Percentiles rank a stretch among this genome's conserved stretches.
Evolutionary conservation across 345 rosid species (phyloP).

Genomic region (Eucalyptus tenuipes): DNA sequence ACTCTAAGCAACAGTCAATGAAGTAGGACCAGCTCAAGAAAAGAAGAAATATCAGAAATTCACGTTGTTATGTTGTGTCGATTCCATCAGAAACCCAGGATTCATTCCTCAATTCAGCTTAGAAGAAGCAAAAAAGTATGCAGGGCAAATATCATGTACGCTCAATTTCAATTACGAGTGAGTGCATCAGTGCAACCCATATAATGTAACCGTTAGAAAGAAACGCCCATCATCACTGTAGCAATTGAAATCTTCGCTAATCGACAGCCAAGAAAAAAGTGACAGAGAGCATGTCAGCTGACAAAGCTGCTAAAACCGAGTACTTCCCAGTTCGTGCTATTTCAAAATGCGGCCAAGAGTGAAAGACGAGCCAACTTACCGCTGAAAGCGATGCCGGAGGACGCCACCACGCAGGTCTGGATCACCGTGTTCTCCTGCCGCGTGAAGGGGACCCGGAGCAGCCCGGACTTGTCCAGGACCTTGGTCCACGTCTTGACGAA

Average conservation of each 20-base stretch:
- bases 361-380: neutral
- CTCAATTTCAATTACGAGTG: too few species aligned
- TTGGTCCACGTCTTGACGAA: slow-evolving; percentile 6
- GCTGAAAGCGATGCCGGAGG: slow-evolving; percentile 6
- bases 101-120: neutral
- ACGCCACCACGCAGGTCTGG: slow-evolving; percentile 13
- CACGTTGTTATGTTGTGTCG: neutral
- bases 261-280: too few species aligned
- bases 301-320: neutral
- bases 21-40: neutral
- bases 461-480: neutral
- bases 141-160: too few species aligned
- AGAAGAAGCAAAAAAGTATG: neutral
- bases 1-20: neutral
- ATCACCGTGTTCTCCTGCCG: slow-evolving; percentile 15
- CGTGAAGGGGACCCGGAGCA: slow-evolving; percentile 5
- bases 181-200: too few species aligned
- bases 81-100: neutral
- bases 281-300: neutral
- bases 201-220: too few species aligned
- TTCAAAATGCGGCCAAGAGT: neutral
- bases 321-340: neutral
- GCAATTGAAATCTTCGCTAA: too few species aligned
- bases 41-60: neutral
- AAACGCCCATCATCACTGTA: too few species aligned